Evolutionary conservation across 805 yeast genomes (phyloP).

Genomic region (Lachancea dasiensis): DNA sequence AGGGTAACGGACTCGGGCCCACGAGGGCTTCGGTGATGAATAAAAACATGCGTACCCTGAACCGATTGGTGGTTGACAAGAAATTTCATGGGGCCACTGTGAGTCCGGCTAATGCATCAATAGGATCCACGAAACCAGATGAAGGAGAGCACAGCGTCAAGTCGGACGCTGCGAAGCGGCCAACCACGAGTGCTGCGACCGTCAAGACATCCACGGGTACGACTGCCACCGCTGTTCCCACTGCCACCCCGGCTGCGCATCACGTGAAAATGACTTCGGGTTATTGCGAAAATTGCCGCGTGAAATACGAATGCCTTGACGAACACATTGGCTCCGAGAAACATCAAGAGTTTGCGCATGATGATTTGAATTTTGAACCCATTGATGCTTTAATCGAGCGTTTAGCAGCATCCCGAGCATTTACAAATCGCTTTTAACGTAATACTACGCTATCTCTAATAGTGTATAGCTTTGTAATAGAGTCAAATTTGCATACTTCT

Average conservation of each 20-base stretch:
- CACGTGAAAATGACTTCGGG: constrained; percentile 44
- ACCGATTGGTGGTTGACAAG: constrained; percentile 29
- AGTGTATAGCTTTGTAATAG: no score
- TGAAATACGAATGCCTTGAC: constrained; percentile 71
- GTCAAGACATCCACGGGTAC: constrained; percentile 1
- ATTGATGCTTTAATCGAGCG: constrained; percentile 66
- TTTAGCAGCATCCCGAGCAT: constrained; percentile 13
- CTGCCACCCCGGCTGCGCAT: constrained; percentile 1
- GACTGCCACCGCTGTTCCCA: constrained; percentile 18
- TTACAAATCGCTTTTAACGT: constrained; percentile 1
- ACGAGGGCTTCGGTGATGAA: constrained; percentile 31
- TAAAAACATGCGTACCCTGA: constrained; percentile 27
- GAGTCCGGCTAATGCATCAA: no score
- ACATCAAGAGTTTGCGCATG: constrained; percentile 74
- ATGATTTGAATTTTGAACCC: constrained; percentile 62
- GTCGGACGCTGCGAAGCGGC: no score
- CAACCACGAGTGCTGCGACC: constrained; percentile 3
- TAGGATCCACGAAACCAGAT: no score
- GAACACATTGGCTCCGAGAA: constrained; percentile 64
- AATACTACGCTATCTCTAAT: no score
- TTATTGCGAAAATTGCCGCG: constrained; percentile 90
- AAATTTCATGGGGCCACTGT: constrained; percentile 12
- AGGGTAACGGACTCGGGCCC: constrained; percentile 33
- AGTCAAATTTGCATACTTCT: no score
- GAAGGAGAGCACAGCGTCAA: no score